Evolutionary conservation across 768 basidiomycete species (phyloP).

Genomic region (Trametes villosa): DNA sequence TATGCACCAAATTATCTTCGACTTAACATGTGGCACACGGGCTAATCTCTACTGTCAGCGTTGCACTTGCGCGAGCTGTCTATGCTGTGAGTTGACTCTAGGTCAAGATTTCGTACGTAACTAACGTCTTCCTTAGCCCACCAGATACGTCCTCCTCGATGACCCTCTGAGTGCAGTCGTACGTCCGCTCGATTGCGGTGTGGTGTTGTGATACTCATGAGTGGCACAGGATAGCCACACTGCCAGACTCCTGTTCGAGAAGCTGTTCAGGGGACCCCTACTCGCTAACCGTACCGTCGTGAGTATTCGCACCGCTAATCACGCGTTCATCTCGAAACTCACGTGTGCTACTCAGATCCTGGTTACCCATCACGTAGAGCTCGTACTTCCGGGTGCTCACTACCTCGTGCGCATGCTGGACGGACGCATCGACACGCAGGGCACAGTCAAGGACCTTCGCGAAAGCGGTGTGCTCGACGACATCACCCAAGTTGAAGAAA

Average conservation of each 20-base stretch:
- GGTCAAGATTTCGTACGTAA: not conserved
- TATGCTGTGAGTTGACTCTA: constrained; percentile 60
- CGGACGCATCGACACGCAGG: constrained; percentile 78
- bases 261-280: constrained; percentile 68
- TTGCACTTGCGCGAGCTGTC: constrained; percentile 82
- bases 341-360: constrained; percentile 49
- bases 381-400: constrained; percentile 73
- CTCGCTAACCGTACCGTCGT: constrained; percentile 71
- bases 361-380: constrained; percentile 85
- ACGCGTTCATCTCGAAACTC: not conserved
- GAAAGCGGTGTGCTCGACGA: constrained; percentile 63
- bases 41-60: constrained; percentile 43
- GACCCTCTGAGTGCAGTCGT: constrained; percentile 85
- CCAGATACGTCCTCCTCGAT: constrained; percentile 65
- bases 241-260: constrained; percentile 62
- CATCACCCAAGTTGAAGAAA: constrained; percentile 57
- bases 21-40: not conserved
- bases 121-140: constrained; percentile 20
- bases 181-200: constrained; percentile 31
- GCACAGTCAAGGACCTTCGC: constrained; percentile 66
- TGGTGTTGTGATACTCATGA: not conserved
- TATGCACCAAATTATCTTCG: constrained; percentile 32
- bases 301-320: constrained; percentile 15
- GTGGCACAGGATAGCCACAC: constrained; percentile 65
- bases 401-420: constrained; percentile 82